These are phyloP conservation scores for Ganoderma lingzhi DNA, from an alignment of 1,284 basidiomycete genomes.

Conservation along the genomic window DNA sequence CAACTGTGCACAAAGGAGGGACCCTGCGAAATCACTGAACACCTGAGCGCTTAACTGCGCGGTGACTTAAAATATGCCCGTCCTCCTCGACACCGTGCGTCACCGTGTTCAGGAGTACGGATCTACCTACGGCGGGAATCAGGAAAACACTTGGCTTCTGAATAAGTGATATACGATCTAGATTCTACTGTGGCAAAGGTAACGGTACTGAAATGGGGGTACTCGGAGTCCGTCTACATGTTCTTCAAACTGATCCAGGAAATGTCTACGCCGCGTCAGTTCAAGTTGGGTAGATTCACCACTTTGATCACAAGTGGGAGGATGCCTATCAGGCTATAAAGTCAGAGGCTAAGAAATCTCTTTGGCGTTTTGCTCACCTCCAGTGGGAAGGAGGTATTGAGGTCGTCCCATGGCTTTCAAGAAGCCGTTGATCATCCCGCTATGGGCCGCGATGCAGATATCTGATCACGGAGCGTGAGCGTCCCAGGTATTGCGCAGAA, in stretches of 20 bases:
- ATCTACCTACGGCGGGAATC: not conserved
- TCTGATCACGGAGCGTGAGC: constrained; percentile 43
- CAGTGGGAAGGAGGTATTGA: constrained; percentile 60
- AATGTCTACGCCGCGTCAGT: not conserved
- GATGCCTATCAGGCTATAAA: not conserved
- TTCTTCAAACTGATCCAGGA: not conserved
- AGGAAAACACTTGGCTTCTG: not conserved
- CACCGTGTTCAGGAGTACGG: not conserved
- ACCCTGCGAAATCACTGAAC: not conserved
- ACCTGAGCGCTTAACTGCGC: not conserved
- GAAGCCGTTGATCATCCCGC: constrained; percentile 65
- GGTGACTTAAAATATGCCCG: not conserved
- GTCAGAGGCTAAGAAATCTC: not conserved
- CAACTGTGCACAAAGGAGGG: not conserved
- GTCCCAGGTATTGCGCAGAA: not conserved
- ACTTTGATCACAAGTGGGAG: constrained; percentile 20
- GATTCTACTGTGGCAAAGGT: not conserved
- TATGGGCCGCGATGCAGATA: constrained; percentile 71
- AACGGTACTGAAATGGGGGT: not conserved
- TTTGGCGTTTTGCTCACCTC: constrained; percentile 51
- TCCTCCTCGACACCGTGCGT: too few species aligned
- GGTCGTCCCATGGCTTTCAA: constrained; percentile 53
- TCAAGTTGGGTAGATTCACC: not conserved
- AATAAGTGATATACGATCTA: not conserved
- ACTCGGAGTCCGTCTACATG: not conserved